Percentiles rank a stretch among this genome's conserved stretches.
phyloP scores from a whole-genome alignment of 1,284 basidiomycete genomes.

The Microbotryum lychnidis-dioicae region DNA sequence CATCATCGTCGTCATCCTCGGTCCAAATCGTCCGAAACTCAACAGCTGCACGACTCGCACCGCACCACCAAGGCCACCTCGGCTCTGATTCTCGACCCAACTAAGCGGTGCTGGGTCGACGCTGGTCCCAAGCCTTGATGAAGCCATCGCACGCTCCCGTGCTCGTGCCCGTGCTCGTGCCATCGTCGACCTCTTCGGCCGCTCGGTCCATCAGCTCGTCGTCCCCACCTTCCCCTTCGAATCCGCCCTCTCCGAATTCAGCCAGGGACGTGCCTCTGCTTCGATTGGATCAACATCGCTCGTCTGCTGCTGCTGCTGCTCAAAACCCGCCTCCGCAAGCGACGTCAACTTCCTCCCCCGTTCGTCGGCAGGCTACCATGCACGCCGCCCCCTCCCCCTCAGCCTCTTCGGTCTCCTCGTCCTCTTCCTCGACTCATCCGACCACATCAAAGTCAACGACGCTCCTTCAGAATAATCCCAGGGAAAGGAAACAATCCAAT shows the following conservation, averaged over 20 bases:
- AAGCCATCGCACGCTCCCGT: too few relatives aligned
- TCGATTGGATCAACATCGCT: conserved; percentile 5
- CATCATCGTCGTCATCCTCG: too few relatives aligned
- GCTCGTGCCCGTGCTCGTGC: too few relatives aligned
- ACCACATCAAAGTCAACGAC: background rate
- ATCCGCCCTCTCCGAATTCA: conserved; percentile 14
- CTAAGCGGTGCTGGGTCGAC: too few relatives aligned
- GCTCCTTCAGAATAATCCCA: background rate
- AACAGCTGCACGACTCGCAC: too few relatives aligned
- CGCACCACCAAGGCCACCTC: too few relatives aligned
- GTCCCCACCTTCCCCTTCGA: conserved; percentile 16
- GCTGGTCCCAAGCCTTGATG: too few relatives aligned
- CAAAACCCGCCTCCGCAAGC: background rate
- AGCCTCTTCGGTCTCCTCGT: background rate
- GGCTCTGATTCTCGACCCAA: too few relatives aligned
- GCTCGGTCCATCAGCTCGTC: background rate
- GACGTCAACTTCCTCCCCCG: background rate
- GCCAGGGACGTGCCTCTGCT: conserved; percentile 22
- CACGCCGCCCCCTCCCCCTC: background rate
- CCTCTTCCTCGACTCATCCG: background rate
- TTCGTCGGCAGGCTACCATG: background rate
- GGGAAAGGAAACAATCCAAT: conserved; percentile 24
- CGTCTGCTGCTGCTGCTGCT: too few relatives aligned
- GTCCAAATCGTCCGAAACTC: too few relatives aligned
- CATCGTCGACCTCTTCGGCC: too few relatives aligned